These are phyloP conservation scores for Mycena epipterygia DNA, from an alignment of 768 basidiomycete genomes.

Conservation along the genomic window DNA sequence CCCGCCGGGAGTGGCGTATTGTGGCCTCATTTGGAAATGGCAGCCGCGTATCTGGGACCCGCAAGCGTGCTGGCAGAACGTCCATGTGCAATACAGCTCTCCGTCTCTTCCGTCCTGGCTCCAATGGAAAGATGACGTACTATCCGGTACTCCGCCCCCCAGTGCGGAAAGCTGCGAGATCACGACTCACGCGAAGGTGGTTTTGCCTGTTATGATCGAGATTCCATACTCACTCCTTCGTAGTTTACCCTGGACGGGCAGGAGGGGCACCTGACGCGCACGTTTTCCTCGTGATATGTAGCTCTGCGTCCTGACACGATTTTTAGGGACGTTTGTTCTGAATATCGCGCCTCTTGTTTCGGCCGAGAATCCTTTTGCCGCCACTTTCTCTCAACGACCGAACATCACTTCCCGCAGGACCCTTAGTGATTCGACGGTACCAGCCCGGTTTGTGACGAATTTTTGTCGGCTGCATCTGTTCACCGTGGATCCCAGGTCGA, in stretches of 20 bases:
- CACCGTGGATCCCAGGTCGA: conserved; percentile 14
- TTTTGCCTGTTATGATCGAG: conserved; percentile 28
- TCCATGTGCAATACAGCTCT: conserved; percentile 85
- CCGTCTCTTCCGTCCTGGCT: conserved; percentile 91
- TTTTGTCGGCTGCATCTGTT: not conserved
- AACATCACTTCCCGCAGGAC: conserved; percentile 23
- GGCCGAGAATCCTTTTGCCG: conserved; percentile 55
- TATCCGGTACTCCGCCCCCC: conserved; percentile 84
- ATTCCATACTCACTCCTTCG: conserved; percentile 28
- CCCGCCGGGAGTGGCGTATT: conserved; percentile 86
- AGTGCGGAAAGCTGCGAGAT: conserved; percentile 84
- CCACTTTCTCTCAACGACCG: conserved; percentile 43
- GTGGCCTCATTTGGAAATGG: conserved; percentile 89
- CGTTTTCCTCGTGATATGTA: no score
- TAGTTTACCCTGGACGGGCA: conserved; percentile 82
- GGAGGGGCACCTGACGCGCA: conserved; percentile 76
- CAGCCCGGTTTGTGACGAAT: conserved; percentile 22
- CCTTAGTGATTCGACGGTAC: conserved; percentile 33
- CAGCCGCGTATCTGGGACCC: conserved; percentile 97
- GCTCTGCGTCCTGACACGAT: no score
- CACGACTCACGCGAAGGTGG: conserved; percentile 82
- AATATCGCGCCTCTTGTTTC: conserved; percentile 75
- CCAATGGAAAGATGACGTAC: conserved; percentile 85
- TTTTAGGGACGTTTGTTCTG: no score
- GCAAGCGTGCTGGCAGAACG: conserved; percentile 85